Percentiles rank a stretch among this genome's conserved stretches.
Conservation (phyloP, 176 grass and related monocot genomes). For the Tuctoria greenei region DNA sequence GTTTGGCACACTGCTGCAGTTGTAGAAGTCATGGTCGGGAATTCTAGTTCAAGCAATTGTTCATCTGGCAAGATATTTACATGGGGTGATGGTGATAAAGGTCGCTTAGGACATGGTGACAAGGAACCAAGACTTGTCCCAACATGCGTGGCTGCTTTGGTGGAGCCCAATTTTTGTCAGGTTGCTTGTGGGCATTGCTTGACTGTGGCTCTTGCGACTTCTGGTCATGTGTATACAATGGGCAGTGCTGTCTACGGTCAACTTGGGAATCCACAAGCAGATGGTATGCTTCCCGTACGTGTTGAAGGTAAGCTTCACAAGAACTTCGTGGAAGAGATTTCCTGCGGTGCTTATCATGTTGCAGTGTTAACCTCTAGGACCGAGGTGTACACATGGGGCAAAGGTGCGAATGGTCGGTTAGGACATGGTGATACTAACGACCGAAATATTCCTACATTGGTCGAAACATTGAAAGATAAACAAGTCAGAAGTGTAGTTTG, state of each 20-base stretch:
- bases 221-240: conserved; percentile 95
- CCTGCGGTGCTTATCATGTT: conserved; percentile 95
- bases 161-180: conserved; percentile 95
- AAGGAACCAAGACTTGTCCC: conserved; percentile 78
- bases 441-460: conserved; percentile 76
- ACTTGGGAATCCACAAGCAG: conserved; percentile 83
- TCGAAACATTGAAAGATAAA: conserved; percentile 96
- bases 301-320: conserved; percentile 95
- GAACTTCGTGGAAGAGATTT: conserved; percentile 96
- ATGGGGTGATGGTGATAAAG: conserved; percentile 99
- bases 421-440: conserved; percentile 93
- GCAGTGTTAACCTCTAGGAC: conserved; percentile 88
- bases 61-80: conserved; percentile 96
- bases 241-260: conserved; percentile 89
- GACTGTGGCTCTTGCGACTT: conserved; percentile 89
- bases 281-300: conserved; percentile 70
- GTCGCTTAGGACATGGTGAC: conserved; percentile 91
- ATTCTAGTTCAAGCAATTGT: conserved; percentile 86
- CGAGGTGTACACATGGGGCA: conserved; percentile 97
- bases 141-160: conserved; percentile 93
- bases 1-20: conserved; percentile 99
- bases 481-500: conserved; percentile 95
- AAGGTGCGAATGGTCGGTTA: conserved; percentile 94
- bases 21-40: conserved; percentile 93
- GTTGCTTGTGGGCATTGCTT: conserved; percentile 92